These are phyloP conservation scores for Uncinocarpus reesii DNA, from an alignment of 2,329 filamentous ascomycete species.

Conservation along the genomic window DNA sequence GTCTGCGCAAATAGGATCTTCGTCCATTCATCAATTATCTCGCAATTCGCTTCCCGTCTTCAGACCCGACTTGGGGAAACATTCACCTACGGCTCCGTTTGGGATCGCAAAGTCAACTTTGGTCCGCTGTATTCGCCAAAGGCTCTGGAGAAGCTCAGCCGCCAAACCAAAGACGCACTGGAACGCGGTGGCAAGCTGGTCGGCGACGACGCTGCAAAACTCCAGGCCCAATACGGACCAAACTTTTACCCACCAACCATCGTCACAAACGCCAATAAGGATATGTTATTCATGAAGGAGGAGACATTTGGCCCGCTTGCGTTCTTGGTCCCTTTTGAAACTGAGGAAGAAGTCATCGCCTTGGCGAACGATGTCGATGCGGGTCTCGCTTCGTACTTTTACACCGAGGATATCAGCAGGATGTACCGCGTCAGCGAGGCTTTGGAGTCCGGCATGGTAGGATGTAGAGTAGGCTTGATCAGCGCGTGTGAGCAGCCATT, in stretches of 20 bases:
- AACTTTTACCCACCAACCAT: slow-evolving; percentile 13
- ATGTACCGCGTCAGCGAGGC: slow-evolving; percentile 55
- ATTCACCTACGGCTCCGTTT: slow-evolving; percentile 9
- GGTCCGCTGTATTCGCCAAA: slow-evolving; percentile 12
- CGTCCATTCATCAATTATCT: slow-evolving; percentile 24
- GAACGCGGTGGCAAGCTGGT: slow-evolving; percentile 22
- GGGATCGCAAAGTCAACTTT: slow-evolving; percentile 11
- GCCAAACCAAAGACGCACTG: slow-evolving; percentile 20
- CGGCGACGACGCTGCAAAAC: not conserved
- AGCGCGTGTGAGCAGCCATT: slow-evolving; percentile 11
- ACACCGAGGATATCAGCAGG: slow-evolving; percentile 50
- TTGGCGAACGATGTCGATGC: slow-evolving; percentile 25
- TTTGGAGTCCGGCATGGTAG: slow-evolving; percentile 78
- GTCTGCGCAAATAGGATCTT: slow-evolving; percentile 33
- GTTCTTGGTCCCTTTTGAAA: slow-evolving; percentile 20
- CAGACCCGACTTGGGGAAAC: slow-evolving; percentile 9
- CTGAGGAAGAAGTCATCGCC: slow-evolving; percentile 26
- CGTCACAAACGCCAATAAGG: slow-evolving; percentile 17
- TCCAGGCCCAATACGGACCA: slow-evolving; percentile 10
- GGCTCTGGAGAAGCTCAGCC: slow-evolving; percentile 8
- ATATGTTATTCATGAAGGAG: slow-evolving; percentile 24
- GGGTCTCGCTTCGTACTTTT: slow-evolving; percentile 26
- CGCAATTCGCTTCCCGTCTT: slow-evolving; percentile 1
- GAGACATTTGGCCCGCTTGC: slow-evolving; percentile 27
- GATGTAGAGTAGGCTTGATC: slow-evolving; percentile 33